Evolutionary conservation across 2,329 filamentous ascomycete species (phyloP).

Genomic region (Penicillium sp.): DNA sequence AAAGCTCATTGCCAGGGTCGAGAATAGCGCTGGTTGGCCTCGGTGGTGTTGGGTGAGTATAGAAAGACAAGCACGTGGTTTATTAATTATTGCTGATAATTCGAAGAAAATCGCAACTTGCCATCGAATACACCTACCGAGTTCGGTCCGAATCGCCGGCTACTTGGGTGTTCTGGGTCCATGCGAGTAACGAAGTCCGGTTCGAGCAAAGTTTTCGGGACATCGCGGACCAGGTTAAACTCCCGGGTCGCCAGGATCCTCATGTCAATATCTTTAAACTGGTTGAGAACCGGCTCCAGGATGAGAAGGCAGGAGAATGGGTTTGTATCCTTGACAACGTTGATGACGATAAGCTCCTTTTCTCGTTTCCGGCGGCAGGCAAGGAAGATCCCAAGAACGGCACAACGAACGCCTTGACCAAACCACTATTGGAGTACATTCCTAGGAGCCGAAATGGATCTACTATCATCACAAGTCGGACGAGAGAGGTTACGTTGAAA

Average conservation of each 20-base stretch:
- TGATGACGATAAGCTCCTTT: not conserved
- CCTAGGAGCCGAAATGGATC: not conserved
- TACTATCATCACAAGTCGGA: not conserved
- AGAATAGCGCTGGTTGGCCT: no score
- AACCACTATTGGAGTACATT: not conserved
- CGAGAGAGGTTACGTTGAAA: not conserved
- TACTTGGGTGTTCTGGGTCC: no score
- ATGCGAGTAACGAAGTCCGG: no score
- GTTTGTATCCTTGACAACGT: not conserved
- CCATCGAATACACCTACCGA: no score
- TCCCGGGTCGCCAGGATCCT: not conserved
- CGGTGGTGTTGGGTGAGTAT: no score
- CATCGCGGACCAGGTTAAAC: not conserved
- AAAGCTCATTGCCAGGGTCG: no score
- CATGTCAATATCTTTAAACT: not conserved
- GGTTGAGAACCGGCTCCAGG: not conserved
- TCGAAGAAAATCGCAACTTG: no score
- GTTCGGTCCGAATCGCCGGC: no score
- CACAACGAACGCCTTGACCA: not conserved
- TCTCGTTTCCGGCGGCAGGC: not conserved
- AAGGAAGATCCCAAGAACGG: not conserved
- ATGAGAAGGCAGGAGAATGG: not conserved
- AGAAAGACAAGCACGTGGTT: no score
- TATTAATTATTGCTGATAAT: no score
- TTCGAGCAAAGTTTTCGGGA: not conserved